phyloP scores from a whole-genome alignment of 352 stramenopile genomes.

The Globisporangium rhizosaccharum region DNA sequence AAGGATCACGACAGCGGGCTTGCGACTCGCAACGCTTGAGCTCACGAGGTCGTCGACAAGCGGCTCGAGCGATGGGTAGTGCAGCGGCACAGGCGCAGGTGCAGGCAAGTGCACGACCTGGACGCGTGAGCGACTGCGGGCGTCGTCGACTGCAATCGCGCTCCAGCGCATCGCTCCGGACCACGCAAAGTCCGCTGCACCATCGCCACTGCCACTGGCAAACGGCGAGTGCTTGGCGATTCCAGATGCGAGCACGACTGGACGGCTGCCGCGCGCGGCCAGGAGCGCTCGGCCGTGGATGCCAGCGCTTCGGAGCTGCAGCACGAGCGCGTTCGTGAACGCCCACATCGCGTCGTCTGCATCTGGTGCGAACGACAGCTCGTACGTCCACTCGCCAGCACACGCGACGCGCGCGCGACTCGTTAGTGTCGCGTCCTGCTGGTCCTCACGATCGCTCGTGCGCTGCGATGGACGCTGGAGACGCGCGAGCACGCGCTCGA shows the following conservation, averaged over 20 bases:
- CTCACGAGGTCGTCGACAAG: slow-evolving; percentile 37
- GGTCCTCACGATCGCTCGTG: background rate
- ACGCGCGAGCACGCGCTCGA: slow-evolving; percentile 33
- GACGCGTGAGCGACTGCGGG: background rate
- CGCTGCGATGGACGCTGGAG: slow-evolving; percentile 19
- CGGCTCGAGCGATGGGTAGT: slow-evolving; percentile 24
- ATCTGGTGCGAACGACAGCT: slow-evolving; percentile 21
- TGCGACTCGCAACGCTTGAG: slow-evolving; percentile 10
- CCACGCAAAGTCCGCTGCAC: slow-evolving; percentile 8
- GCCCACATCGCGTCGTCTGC: slow-evolving; percentile 39
- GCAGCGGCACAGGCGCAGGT: slow-evolving; percentile 6
- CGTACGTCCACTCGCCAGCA: slow-evolving; percentile 25
- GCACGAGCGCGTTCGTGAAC: slow-evolving; percentile 33
- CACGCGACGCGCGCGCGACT: slow-evolving; percentile 17
- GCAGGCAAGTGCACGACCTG: slow-evolving; percentile 24
- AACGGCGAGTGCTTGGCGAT: background rate
- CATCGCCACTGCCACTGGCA: background rate
- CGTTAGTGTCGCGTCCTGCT: slow-evolving; percentile 19
- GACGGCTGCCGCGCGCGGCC: slow-evolving; percentile 1
- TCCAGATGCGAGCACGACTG: slow-evolving; percentile 14
- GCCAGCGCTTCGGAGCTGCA: slow-evolving; percentile 43
- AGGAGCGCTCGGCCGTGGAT: slow-evolving; percentile 26
- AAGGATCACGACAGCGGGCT: slow-evolving; percentile 50
- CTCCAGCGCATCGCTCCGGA: slow-evolving; percentile 7
- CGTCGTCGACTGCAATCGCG: slow-evolving; percentile 9